Base-by-base conservation (phyloP, 1,139 yeast species). In the Candida sp. region DNA sequence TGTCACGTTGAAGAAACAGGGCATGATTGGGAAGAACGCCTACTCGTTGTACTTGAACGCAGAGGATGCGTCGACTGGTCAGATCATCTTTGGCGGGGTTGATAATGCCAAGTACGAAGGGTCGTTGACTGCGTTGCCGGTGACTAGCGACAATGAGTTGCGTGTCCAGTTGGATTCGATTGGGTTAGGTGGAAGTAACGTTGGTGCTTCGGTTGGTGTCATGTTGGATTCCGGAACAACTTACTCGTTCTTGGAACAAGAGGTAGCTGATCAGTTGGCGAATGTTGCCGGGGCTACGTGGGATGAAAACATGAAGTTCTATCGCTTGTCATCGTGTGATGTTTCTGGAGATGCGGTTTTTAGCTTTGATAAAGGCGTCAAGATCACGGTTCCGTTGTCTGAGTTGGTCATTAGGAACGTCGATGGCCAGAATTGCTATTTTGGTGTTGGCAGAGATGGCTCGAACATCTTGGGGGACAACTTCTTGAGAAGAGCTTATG, bases 401-500 rank as follows among this genome's bases (percentile, higher is more conserved):
- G 63, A 60, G 50, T 58, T 74, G 48, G 47, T 35, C 48, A 41
- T 48, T 35, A 46, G 46, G 32, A 52, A 30, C 41, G 31, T 33
- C 11, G 37, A 31, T 32, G 33, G 49, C 41, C 47, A 32, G 28
- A n/a, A 5, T 5, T 54, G 57, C 41, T 32, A 39, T 25, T 50
- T 52, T 46, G 54, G 49, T 35, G 48, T 58, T 23, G 34, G 48
- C 12, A 42, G 42, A 11, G 27, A 40, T 27, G n/a, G 9, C 25
- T 45, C 26, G 26, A 26, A 31, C 39, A 49, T 60, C 30, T 61
- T 68, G 52, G 75, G 75, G 23, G 73, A 66, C 47, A 61, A 65
- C 46, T 68, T 70, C 51, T 67, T 70, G 61, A 62, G 72, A 58
- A 57, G 58, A 43, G 70, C 71, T 7, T 70, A 70, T 53, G 55